Conservation (phyloP, 2,329 filamentous ascomycete species). For the Nigrograna mackinnonii region DNA sequence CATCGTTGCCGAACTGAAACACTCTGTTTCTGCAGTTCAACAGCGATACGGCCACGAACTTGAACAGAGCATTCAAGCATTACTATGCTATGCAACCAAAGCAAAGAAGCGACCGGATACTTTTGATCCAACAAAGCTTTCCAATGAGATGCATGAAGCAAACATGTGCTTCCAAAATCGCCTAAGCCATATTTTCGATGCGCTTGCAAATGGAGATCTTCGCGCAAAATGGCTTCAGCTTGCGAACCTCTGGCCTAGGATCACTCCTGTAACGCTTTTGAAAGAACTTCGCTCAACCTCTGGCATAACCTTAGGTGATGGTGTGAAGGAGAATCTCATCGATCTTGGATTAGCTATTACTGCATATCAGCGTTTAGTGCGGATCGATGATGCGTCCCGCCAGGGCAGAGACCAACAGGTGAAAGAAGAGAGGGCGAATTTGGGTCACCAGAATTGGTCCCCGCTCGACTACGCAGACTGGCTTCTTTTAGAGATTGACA, state of each 20-base stretch:
- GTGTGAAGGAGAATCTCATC: constrained; percentile 47
- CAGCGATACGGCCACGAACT: constrained; percentile 45
- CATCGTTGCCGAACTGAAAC: constrained; percentile 15
- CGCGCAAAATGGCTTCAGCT: constrained; percentile 46
- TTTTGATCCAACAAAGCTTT: constrained; percentile 7
- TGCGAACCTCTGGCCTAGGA: constrained; percentile 51
- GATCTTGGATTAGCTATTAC: constrained; percentile 50
- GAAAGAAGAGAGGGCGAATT: constrained; percentile 50
- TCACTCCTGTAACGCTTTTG: constrained; percentile 50
- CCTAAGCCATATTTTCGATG: constrained; percentile 10
- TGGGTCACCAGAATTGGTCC: constrained; percentile 61
- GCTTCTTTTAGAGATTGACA: constrained; percentile 69
- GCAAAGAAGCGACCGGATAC: neutral
- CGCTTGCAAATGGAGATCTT: constrained; percentile 19
- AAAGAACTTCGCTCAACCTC: constrained; percentile 50
- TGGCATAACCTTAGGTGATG: constrained; percentile 28
- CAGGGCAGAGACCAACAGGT: constrained; percentile 23
- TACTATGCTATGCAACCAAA: constrained; percentile 13
- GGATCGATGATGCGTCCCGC: constrained; percentile 43
- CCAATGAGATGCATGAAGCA: constrained; percentile 14
- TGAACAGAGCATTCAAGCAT: constrained; percentile 34
- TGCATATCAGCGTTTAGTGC: constrained; percentile 48
- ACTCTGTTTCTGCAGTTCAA: constrained; percentile 36
- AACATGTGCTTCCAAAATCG: constrained; percentile 13
- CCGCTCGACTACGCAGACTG: constrained; percentile 62